A percentile compares a stretch with the other conserved stretches of the same genome.
Conservation (phyloP, 306 rosid genomes). For the Rubus idaeus region DNA sequence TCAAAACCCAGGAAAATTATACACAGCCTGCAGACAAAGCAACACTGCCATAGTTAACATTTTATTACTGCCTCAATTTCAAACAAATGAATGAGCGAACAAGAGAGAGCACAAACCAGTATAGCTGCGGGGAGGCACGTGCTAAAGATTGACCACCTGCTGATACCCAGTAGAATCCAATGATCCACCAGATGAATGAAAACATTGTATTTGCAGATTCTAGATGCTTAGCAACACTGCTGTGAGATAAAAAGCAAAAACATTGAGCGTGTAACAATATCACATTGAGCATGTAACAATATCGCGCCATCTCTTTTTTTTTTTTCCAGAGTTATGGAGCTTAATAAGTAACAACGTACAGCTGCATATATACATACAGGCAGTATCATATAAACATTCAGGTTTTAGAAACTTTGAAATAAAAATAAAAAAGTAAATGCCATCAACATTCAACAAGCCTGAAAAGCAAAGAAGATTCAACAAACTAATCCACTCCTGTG, state of each 20-base stretch:
- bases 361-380: background rate
- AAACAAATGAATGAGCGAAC: slow-evolving; percentile 14
- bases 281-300: background rate
- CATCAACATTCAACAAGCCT: background rate
- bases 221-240: slow-evolving; percentile 79
- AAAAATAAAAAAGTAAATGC: background rate
- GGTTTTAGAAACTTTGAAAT: background rate
- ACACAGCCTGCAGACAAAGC: slow-evolving; percentile 76
- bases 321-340: background rate
- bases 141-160: slow-evolving; percentile 78
- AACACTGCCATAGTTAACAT: slow-evolving; percentile 27
- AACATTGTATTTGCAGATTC: slow-evolving; percentile 96
- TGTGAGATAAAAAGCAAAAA: slow-evolving; percentile 19
- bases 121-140: slow-evolving; percentile 71
- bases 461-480: background rate
- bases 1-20: slow-evolving; percentile 94
- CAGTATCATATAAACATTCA: background rate
- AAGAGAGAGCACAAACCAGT: slow-evolving; percentile 61
- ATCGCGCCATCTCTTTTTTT: background rate
- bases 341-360: background rate
- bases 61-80: slow-evolving; percentile 12
- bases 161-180: slow-evolving; percentile 98
- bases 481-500: background rate
- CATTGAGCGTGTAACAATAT: background rate
- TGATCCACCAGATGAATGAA: slow-evolving; percentile 98